Base-by-base conservation (phyloP, 2,329 filamentous ascomycete genomes). In the Claviceps paspali region DNA sequence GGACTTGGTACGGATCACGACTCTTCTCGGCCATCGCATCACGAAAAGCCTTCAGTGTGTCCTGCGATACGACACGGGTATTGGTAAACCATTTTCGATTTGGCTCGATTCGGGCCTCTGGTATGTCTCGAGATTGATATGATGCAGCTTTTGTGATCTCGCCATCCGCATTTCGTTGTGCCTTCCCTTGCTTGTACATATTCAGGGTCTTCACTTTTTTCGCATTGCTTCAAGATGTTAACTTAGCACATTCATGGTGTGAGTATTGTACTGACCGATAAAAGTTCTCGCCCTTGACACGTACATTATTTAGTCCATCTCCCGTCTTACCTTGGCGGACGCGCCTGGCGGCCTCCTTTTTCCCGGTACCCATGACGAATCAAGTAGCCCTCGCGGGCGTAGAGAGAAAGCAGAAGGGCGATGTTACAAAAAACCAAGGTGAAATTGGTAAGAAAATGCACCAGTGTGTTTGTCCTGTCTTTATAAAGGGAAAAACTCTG, bases 81-180 rank as follows among this genome's bases (percentile, higher is more conserved):
- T 95, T 95, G 51, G 80, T 84, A 63, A 98, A 98, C 91, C 91
- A 98, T 63, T 92, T 92, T 52, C 91, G 73, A 63, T 96, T 92
- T 35, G 91, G 91, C 65, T 96, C 88, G 53, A 96, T 82, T 47
- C 87, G 75, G 47, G 88, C 91, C 41, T 71, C 75, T 33, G 88
- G 87, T 17, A 79, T 63, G 26, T 94, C 86, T 52, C 76, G 70
- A 42, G 80, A 86, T 63, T 96, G 87, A 61, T 76, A 94, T 12
- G 75, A 70, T 34, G 86, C 86, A 45, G 85, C 78, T 61, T 91
- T 79, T 38, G 79, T 82, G 55, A 98, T 81, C 50, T 88, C 77
- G 52, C 91, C 91, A 10, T 72, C 64, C 34, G 82, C 78, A 54
- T 96, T 92, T 46, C 84, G 75, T 59, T 81, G 74, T 9, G 84